Base-by-base conservation (phyloP, 176 grass and related monocot species). In the Paspalum notatum region DNA sequence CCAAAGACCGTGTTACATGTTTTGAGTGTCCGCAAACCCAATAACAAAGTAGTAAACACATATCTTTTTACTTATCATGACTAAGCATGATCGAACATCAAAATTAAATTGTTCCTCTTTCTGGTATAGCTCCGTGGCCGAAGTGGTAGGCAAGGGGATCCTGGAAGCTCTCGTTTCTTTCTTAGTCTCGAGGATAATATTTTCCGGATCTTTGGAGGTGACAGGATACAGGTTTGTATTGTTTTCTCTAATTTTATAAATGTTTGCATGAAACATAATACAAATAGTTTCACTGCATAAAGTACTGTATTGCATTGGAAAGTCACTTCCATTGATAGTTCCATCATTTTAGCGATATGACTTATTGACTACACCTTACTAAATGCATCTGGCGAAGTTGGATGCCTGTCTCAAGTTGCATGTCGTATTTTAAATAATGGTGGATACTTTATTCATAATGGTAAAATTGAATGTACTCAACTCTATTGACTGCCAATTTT, bases 121-220 rank as follows among this genome's bases (percentile, higher is more conserved):
- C 44, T 83, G 53, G 51, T 80, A n/a, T 88, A 98, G 95, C 88
- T 98, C 63, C 95, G 90, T 75, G 95, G 90, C 87, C 82, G 95
- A 91, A 95, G 95, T 83, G 95, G 95, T 49, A 90, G 95, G 75
- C 95, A 98, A 91, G 95, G 95, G 62, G 95, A 98, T 87, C 95
- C 95, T 42, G 95, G 95, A 77, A 85, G 95, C 79, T 98, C 95
- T 87, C 90, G 95, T 2, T 98, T 95, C 78, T 98, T 98, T 75
- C 95, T 98, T 85, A 98, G 95, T 82, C 90, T 98, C 8, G 95
- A 95, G 86, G 95, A 98, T 89, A 98, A 98, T 80, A 92, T 98
- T 44, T 98, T 98, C 81, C 74, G 90, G 46, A 94, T 98, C 46
- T 98, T 98, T 68, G 95, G 95, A 76, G 95, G 95, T 80, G 95